phyloP scores from a whole-genome alignment of 371 early-diverging fungal genomes.

The Actinomortierella ambigua region DNA sequence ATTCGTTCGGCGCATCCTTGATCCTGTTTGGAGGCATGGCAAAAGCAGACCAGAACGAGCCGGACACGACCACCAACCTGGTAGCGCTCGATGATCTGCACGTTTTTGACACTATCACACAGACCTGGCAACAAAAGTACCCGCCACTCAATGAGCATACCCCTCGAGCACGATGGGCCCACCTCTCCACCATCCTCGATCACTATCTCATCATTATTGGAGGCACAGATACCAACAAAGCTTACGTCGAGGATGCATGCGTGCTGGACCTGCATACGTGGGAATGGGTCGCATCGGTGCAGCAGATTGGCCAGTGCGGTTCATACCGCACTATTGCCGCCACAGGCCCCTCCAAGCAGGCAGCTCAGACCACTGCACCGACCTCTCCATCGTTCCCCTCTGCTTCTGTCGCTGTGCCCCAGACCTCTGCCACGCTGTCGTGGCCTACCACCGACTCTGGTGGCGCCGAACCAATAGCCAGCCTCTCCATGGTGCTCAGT shows the following conservation, averaged over 20 bases:
- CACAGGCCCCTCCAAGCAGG: conserved; percentile 41
- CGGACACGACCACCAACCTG: conserved; percentile 15
- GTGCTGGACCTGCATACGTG: conserved; percentile 63
- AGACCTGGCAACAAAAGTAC: conserved; percentile 62
- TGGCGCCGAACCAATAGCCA: conserved; percentile 33
- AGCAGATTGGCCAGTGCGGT: conserved; percentile 56
- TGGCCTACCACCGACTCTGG: conserved; percentile 23
- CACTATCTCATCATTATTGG: conserved; percentile 70
- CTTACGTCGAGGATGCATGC: conserved; percentile 74
- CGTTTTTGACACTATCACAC: conserved; percentile 59
- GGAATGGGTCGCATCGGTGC: conserved; percentile 60
- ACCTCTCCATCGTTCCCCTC: conserved; percentile 27
- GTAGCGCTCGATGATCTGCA: conserved; percentile 69
- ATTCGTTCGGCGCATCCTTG: conserved; percentile 52
- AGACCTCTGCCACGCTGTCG: conserved; percentile 18
- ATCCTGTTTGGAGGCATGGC: conserved; percentile 61
- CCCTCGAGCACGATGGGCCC: conserved; percentile 76
- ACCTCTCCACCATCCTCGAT: conserved; percentile 62
- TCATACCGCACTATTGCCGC: conserved; percentile 59
- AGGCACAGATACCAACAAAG: conserved; percentile 74
- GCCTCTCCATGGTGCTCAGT: conserved; percentile 32
- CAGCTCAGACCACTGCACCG: conserved; percentile 11
- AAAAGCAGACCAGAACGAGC: conserved; percentile 22
- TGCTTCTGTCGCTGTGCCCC: conserved; percentile 15
- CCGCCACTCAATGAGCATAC: conserved; percentile 48